A percentile compares a stretch with the other conserved stretches of the same genome.
These are phyloP conservation scores for Fomitiporia mediterranea DNA, from an alignment of 1,284 basidiomycete genomes.

Conservation along the genomic window DNA sequence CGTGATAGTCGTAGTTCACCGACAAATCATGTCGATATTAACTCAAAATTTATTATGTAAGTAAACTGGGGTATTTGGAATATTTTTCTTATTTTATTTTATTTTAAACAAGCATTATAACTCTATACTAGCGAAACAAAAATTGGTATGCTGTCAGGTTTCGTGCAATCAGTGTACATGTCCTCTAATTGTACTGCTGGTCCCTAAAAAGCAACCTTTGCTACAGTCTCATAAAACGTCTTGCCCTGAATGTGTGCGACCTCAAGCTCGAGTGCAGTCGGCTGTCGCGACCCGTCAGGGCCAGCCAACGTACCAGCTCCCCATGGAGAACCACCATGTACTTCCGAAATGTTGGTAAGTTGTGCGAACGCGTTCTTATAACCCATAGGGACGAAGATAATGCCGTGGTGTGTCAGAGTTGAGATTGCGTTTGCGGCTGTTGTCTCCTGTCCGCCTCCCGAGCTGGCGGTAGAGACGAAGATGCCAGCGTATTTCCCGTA, in stretches of 20 bases:
- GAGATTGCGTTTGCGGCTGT: slow-evolving; percentile 66
- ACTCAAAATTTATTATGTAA: no score
- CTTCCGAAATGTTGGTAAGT: slow-evolving; percentile 54
- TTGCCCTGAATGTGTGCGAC: slow-evolving; percentile 66
- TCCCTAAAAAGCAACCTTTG: slow-evolving; percentile 35
- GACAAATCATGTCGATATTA: no score
- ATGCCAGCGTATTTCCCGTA: slow-evolving; percentile 77
- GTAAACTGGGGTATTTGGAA: no score
- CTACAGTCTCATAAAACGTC: slow-evolving; percentile 48
- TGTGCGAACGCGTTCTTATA: slow-evolving; percentile 58
- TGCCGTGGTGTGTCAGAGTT: slow-evolving; percentile 77
- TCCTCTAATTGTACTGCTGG: no score
- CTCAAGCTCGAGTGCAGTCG: slow-evolving; percentile 58
- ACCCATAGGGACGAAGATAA: slow-evolving; percentile 77
- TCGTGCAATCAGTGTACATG: neutral
- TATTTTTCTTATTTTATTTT: no score
- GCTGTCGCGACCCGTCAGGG: slow-evolving; percentile 58
- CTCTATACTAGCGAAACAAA: neutral
- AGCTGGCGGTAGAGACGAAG: slow-evolving; percentile 64
- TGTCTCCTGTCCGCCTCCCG: slow-evolving; percentile 71
- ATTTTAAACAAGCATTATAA: no score
- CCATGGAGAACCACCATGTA: slow-evolving; percentile 76
- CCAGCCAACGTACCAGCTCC: slow-evolving; percentile 69
- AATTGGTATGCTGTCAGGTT: neutral
- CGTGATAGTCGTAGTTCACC: no score